Conservation (phyloP, 352 stramenopile species). For the Phytophthora meadii region DNA sequence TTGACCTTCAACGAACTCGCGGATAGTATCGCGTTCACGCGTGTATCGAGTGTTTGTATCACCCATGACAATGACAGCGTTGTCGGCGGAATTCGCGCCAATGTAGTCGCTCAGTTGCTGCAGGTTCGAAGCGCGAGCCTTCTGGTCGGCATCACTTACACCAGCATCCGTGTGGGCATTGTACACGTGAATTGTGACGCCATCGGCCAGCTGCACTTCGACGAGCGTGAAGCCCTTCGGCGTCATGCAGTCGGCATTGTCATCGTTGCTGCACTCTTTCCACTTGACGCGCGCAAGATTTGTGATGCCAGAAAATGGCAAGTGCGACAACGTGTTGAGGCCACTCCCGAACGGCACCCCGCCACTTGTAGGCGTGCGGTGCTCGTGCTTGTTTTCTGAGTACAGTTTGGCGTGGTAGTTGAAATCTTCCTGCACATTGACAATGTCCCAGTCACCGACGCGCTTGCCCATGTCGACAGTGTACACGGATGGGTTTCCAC, state of each 20-base stretch:
- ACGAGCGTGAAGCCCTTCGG: conserved; percentile 62
- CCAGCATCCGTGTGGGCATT: conserved; percentile 60
- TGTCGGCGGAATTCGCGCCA: conserved; percentile 45
- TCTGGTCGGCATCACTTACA: conserved; percentile 35
- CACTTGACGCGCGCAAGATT: conserved; percentile 50
- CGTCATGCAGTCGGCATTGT: conserved; percentile 58
- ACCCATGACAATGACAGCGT: conserved; percentile 58
- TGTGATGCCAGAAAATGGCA: conserved; percentile 36
- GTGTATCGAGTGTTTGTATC: conserved; percentile 69
- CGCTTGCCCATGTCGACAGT: conserved; percentile 57
- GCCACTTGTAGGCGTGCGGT: conserved; percentile 52
- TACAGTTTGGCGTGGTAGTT: conserved; percentile 53
- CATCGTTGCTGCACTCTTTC: conserved; percentile 50
- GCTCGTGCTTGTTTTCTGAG: conserved; percentile 47
- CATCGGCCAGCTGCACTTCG: conserved; percentile 49
- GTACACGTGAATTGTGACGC: conserved; percentile 54
- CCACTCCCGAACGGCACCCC: conserved; percentile 55
- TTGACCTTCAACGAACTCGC: conserved; percentile 33
- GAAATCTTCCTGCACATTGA: conserved; percentile 56
- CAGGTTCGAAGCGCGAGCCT: conserved; percentile 46
- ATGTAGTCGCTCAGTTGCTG: conserved; percentile 60
- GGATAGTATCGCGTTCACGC: conserved; percentile 47
- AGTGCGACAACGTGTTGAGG: conserved; percentile 58
- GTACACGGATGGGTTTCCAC: conserved; percentile 45
- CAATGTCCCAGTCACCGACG: conserved; percentile 47